Evolutionary conservation across 768 basidiomycete genomes (phyloP), one percentile per base, ranked within the genome.

Genomic region (Pleurotus tuoliensis): DNA sequence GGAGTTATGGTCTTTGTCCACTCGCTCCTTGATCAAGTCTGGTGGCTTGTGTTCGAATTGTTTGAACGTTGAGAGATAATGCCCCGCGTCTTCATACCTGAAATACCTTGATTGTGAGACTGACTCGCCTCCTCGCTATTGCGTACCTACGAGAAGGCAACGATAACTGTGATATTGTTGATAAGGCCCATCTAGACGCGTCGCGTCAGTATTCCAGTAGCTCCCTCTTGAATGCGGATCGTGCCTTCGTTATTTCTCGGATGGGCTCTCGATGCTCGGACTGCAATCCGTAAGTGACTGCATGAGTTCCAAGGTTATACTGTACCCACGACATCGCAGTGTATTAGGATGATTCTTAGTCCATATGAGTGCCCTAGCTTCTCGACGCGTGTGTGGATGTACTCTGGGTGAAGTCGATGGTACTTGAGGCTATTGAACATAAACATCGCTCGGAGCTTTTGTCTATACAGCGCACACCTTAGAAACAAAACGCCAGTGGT

Each of bases 331-430:
- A 96, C 83, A 72, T 99, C 97, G 66, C 92, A 98, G 62, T 94
- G 76, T 46, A 98, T 80, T 20, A 99, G 81, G 27, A 98, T 75
- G 55, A 99, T 82, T 47, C 97, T 76, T 13, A 98, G 79, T 58
- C 81, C 89, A 69, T 94, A 98, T 1, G 84, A 82, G 37, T 80
- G 80, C 3, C 88, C 90, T 16, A 99, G 83, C 62, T 86, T 88
- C 64, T 93, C 89, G 57, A 99, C 94, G 11, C 97, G 87, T 50
- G 82, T 81, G 68, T 93, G 92, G 56, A 99, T 87, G 68, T 99
- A 99, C 70, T 98, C 97, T 12, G 97, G 97, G 69, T 98, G 97
- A 12, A 99, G 81, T 50, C 95, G 89, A 65, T 98, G 95, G 63
- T 98, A 98, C 65, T 86, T 90, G 61, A 98, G 69, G 67, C 97